phyloP scores from a whole-genome alignment of 1,284 basidiomycete species.

The Trichosporon sp. region DNA sequence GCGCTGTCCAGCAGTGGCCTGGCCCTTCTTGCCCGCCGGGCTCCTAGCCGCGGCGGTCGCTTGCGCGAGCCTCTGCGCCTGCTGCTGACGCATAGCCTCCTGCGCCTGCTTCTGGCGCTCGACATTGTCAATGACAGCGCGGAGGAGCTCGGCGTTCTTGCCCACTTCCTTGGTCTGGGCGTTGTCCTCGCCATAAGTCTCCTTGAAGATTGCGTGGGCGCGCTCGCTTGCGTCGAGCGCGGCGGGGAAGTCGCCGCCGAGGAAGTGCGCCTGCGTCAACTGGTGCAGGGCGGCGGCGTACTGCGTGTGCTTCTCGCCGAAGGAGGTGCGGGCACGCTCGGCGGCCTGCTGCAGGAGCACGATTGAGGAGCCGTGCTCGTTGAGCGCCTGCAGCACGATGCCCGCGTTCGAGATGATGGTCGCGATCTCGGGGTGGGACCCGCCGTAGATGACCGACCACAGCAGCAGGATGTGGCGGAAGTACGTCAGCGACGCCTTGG shows the following conservation, averaged over 20 bases:
- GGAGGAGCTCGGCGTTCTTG: slow-evolving; percentile 48
- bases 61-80: slow-evolving; percentile 32
- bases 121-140: slow-evolving; percentile 42
- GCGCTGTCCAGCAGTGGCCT: slow-evolving; percentile 10
- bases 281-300: slow-evolving; percentile 45
- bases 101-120: slow-evolving; percentile 42
- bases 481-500: slow-evolving; percentile 49
- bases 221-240: slow-evolving; percentile 44
- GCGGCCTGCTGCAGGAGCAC: slow-evolving; percentile 38
- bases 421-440: slow-evolving; percentile 52
- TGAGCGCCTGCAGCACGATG: slow-evolving; percentile 44
- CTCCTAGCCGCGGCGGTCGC: slow-evolving; percentile 22
- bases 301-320: slow-evolving; percentile 42
- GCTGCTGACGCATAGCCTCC: slow-evolving; percentile 38
- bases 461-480: slow-evolving; percentile 53
- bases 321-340: slow-evolving; percentile 31
- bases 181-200: slow-evolving; percentile 45
- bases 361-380: slow-evolving; percentile 42
- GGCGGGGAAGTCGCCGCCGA: slow-evolving; percentile 44
- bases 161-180: slow-evolving; percentile 48
- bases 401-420: slow-evolving; percentile 49
- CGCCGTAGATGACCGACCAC: slow-evolving; percentile 54
- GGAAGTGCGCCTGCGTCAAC: slow-evolving; percentile 49
- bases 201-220: slow-evolving; percentile 47
- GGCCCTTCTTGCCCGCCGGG: slow-evolving; percentile 5